These are phyloP conservation scores for Penicillium thymicola DNA, from an alignment of 2,329 filamentous ascomycete species.

Conservation along the genomic window DNA sequence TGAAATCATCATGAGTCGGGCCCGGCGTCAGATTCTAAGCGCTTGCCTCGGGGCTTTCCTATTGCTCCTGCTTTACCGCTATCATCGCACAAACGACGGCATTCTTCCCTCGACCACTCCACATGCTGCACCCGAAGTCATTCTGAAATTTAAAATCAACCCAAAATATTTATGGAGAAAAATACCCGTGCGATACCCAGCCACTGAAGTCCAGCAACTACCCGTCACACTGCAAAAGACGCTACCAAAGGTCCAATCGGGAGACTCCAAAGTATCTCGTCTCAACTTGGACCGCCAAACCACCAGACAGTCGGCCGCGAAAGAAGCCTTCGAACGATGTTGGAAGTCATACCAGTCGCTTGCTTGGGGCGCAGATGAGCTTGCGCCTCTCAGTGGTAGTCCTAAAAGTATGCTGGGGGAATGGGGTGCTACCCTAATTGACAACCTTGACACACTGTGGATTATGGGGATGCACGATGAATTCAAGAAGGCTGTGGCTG, in stretches of 20 bases:
- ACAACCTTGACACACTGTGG: conserved; percentile 76
- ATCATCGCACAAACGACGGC: conserved; percentile 40
- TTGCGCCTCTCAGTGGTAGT: conserved; percentile 66
- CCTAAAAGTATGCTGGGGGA: conserved; percentile 76
- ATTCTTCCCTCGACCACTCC: background rate
- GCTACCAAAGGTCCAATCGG: conserved; percentile 9
- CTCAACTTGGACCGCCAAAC: conserved; percentile 4
- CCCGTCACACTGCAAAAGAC: background rate
- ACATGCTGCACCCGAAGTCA: background rate
- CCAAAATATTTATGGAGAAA: conserved; percentile 7
- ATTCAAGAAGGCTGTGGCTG: conserved; percentile 69
- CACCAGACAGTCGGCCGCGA: conserved; percentile 53
- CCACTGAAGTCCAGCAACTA: background rate
- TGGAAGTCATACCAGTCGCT: conserved; percentile 76
- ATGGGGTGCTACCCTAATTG: conserved; percentile 83
- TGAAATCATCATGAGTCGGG: conserved; percentile 13
- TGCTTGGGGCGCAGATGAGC: conserved; percentile 80
- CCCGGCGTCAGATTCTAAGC: conserved; percentile 13
- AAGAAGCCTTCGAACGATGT: conserved; percentile 66
- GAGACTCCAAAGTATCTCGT: background rate
- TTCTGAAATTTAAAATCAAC: background rate
- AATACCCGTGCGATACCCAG: conserved; percentile 12
- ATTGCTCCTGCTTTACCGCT: conserved; percentile 12
- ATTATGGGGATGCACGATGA: conserved; percentile 73
- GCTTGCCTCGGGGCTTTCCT: conserved; percentile 5